phyloP scores from a whole-genome alignment of 345 rosid species.

The Citrus maxima region DNA sequence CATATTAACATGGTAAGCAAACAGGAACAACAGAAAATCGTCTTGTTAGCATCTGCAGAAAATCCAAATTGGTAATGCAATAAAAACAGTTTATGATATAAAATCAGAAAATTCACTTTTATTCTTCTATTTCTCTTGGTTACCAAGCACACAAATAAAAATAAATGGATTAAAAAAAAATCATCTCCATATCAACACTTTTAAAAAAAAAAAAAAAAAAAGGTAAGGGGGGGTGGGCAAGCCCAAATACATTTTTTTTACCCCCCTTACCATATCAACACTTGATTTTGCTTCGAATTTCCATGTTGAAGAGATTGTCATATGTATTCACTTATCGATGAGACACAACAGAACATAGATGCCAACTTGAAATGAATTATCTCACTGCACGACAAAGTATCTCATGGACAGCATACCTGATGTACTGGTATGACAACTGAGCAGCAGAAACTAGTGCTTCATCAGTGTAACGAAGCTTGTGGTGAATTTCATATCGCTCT shows the following conservation, averaged over 20 bases:
- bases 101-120: background rate
- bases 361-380: background rate
- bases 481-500: slow-evolving; percentile 97
- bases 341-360: background rate
- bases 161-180: too few species aligned
- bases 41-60: background rate
- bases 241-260: too few species aligned
- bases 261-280: too few species aligned
- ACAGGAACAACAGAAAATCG: background rate
- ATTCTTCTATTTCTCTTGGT: background rate
- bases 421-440: slow-evolving; percentile 89
- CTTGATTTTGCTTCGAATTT: background rate
- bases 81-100: background rate
- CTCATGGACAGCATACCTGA: slow-evolving; percentile 48
- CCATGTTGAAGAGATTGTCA: background rate
- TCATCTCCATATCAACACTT: background rate
- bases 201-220: too few species aligned
- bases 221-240: too few species aligned
- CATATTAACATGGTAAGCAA: background rate
- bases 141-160: background rate
- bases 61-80: background rate
- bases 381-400: background rate
- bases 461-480: slow-evolving; percentile 95
- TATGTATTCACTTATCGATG: background rate
- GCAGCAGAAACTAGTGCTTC: slow-evolving; percentile 91